Evolutionary conservation across 1,284 basidiomycete genomes (phyloP).

Genomic region (Marasmius fiardii): DNA sequence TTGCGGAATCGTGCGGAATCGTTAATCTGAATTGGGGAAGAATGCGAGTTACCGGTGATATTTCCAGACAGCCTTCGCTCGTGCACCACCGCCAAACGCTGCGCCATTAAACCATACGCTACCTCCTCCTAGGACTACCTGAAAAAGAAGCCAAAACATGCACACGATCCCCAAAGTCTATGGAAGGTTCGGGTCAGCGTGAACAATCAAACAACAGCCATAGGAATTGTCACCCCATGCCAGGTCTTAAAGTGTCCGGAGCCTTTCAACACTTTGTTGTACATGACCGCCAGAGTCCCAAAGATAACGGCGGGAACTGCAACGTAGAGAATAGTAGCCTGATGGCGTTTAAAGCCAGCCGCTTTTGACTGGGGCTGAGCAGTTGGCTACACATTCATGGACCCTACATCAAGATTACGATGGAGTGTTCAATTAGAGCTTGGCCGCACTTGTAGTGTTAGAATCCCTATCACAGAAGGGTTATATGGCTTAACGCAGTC

Average conservation of each 20-base stretch:
- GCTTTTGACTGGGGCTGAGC: slow-evolving; percentile 62
- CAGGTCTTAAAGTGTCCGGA: slow-evolving; percentile 58
- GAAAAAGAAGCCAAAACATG: slow-evolving; percentile 51
- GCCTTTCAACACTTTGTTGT: slow-evolving; percentile 47
- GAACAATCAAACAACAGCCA: not conserved
- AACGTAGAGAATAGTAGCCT: slow-evolving; percentile 48
- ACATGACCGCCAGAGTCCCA: slow-evolving; percentile 52
- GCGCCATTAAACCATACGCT: slow-evolving; percentile 69
- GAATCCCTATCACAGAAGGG: slow-evolving; percentile 44
- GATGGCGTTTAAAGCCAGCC: slow-evolving; percentile 62
- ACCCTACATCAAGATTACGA: not conserved
- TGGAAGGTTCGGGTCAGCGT: not conserved
- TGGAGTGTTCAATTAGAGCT: not conserved
- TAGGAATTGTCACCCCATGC: slow-evolving; percentile 56
- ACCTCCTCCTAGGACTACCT: slow-evolving; percentile 54
- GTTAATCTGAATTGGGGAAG: not conserved
- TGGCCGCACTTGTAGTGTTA: slow-evolving; percentile 55
- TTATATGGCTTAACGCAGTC: not conserved
- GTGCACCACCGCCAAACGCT: slow-evolving; percentile 60
- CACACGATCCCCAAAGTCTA: slow-evolving; percentile 57
- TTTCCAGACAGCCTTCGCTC: slow-evolving; percentile 71
- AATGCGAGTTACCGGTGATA: slow-evolving; percentile 55
- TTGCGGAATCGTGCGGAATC: too few species aligned
- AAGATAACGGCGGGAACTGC: slow-evolving; percentile 53
- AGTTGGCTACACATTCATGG: slow-evolving; percentile 41